Percentiles rank a stretch among this genome's conserved stretches.
Evolutionary conservation across 2,329 filamentous ascomycete genomes (phyloP).

Genomic region (Sporothrix brasiliensis): DNA sequence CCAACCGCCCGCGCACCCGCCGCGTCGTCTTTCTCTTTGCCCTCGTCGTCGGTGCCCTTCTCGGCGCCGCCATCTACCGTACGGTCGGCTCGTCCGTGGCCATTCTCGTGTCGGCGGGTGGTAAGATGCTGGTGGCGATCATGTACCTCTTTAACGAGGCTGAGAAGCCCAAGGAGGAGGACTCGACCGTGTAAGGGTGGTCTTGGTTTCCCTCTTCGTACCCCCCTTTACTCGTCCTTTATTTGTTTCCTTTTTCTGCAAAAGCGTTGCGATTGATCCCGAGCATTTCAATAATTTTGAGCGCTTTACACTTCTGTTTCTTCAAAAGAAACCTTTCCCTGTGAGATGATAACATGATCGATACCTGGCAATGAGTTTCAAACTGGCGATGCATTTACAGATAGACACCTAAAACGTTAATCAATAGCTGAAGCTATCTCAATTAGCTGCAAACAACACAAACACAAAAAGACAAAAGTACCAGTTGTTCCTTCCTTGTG

Average conservation of each 20-base stretch:
- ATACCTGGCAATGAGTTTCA: conserved; percentile 9
- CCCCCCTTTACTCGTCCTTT: background rate
- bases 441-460: conserved; percentile 1
- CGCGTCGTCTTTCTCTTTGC: conserved; percentile 54
- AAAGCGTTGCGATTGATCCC: background rate
- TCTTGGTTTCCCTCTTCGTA: background rate
- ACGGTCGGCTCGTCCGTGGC: conserved; percentile 49
- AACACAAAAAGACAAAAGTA: background rate
- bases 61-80: conserved; percentile 56
- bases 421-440: background rate
- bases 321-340: too few species aligned
- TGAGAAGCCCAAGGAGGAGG: conserved; percentile 40
- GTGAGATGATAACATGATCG: conserved; percentile 20
- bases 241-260: background rate
- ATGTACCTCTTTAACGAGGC: conserved; percentile 50
- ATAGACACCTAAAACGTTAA: background rate
- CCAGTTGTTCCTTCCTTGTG: too few species aligned
- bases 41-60: conserved; percentile 53
- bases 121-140: conserved; percentile 51
- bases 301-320: background rate
- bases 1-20: conserved; percentile 56
- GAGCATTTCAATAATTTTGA: background rate
- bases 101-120: conserved; percentile 49
- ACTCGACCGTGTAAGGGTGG: conserved; percentile 25
- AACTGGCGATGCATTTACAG: background rate